A percentile compares a stretch with the other conserved stretches of the same genome.
These are phyloP conservation scores for Lodderomyces oxycetoniae DNA, from an alignment of 1,139 yeast genomes.

Conservation along the genomic window DNA sequence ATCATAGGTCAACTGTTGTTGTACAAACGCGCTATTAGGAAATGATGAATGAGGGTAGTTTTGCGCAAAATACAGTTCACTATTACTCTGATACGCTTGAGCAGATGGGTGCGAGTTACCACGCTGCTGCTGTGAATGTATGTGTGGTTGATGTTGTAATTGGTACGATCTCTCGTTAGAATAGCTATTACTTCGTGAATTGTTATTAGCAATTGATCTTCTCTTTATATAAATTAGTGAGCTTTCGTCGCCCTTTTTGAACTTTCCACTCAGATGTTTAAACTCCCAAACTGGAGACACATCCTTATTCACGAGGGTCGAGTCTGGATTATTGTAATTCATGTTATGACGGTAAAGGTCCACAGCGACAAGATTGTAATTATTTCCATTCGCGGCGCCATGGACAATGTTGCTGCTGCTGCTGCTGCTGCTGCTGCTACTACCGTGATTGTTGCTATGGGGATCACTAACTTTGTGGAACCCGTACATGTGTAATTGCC, in stretches of 20 bases:
- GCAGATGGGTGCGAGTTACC: slow-evolving; percentile 1
- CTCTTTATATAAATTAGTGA: slow-evolving; percentile 64
- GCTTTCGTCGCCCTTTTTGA: slow-evolving; percentile 70
- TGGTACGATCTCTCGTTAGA: slow-evolving; percentile 11
- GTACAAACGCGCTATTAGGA: slow-evolving; percentile 1
- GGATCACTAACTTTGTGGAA: slow-evolving; percentile 51
- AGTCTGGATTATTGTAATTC: background rate
- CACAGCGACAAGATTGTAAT: background rate
- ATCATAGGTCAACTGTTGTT: slow-evolving; percentile 1
- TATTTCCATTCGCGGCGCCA: background rate
- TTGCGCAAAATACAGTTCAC: slow-evolving; percentile 1
- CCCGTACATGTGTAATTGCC: slow-evolving; percentile 48
- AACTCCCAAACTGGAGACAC: slow-evolving; percentile 69
- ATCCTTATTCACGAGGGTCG: slow-evolving; percentile 18
- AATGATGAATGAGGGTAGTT: background rate
- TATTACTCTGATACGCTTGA: slow-evolving; percentile 2
- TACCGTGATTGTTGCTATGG: slow-evolving; percentile 6
- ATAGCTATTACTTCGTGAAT: slow-evolving; percentile 17
- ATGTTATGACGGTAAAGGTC: background rate
- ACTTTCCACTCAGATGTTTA: slow-evolving; percentile 75
- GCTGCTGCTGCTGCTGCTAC: slow-evolving; percentile 4
- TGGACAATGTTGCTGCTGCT: background rate
- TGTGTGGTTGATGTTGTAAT: slow-evolving; percentile 6
- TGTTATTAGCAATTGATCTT: slow-evolving; percentile 40
- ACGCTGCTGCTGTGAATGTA: slow-evolving; percentile 7